Conservation (phyloP, 1,139 yeast species). For the Taphrina flavorubra region DNA sequence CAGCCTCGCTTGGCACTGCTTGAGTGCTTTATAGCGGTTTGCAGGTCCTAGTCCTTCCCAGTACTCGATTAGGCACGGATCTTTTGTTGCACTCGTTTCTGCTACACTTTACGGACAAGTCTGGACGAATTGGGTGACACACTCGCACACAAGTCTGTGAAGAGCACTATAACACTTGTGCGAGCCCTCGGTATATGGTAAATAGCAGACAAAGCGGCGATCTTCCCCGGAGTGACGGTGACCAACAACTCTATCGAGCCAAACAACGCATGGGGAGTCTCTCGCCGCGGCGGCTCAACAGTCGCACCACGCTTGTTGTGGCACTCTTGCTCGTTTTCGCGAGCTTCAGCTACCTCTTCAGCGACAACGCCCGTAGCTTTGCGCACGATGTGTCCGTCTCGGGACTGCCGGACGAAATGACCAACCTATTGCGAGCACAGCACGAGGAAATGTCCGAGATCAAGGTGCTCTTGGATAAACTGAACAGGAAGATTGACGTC, state of each 20-base stretch:
- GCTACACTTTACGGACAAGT: no score
- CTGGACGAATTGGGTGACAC: background rate
- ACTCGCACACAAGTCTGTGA: background rate
- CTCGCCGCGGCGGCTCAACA: conserved; percentile 16
- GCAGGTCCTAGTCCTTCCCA: no score
- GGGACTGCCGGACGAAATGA: conserved; percentile 28
- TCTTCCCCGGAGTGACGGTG: conserved; percentile 1
- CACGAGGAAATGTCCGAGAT: conserved; percentile 31
- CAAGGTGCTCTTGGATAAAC: conserved; percentile 24
- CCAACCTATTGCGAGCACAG: conserved; percentile 24
- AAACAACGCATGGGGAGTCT: conserved; percentile 8
- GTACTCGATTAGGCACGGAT: no score
- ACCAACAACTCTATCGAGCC: conserved; percentile 16
- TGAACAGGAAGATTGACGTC: conserved; percentile 29
- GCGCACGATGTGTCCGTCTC: conserved; percentile 24
- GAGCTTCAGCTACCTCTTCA: conserved; percentile 14
- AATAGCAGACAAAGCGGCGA: conserved; percentile 4
- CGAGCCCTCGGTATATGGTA: background rate
- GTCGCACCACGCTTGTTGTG: conserved; percentile 11
- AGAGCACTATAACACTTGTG: background rate
- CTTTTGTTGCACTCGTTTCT: no score
- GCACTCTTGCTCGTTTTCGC: conserved; percentile 10
- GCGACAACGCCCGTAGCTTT: conserved; percentile 23
- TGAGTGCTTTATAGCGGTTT: no score
- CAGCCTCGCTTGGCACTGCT: conserved; percentile 1